Conservation (phyloP, 1,284 basidiomycete species). For the Pascua guehoae region DNA sequence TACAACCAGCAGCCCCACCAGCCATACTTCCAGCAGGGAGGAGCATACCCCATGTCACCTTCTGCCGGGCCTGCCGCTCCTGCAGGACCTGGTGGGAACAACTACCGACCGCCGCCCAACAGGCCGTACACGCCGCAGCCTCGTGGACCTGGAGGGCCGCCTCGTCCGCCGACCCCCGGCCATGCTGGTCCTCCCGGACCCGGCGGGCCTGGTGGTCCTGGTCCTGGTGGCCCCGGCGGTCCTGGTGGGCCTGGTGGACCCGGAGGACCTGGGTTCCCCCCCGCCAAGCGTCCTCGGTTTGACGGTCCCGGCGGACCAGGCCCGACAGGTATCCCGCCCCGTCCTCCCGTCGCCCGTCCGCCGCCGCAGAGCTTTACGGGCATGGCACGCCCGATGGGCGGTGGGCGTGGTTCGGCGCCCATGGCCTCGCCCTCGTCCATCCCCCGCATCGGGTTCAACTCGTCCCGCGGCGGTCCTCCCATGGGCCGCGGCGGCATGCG, state of each 20-base stretch:
- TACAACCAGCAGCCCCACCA: conserved; percentile 21
- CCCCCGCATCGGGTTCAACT: conserved; percentile 22
- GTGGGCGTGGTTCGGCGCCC: conserved; percentile 15
- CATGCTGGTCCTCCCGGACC: not conserved
- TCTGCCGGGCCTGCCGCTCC: too few relatives aligned
- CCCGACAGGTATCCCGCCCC: conserved; percentile 13
- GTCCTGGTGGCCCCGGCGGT: conserved; percentile 6
- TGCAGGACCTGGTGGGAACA: too few relatives aligned
- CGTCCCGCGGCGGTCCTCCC: conserved; percentile 50
- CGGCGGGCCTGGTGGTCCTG: not conserved
- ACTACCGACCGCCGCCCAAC: conserved; percentile 8
- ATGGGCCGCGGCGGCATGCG: conserved; percentile 39
- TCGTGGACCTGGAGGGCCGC: not conserved
- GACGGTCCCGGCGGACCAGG: conserved; percentile 58
- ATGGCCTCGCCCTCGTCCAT: conserved; percentile 4
- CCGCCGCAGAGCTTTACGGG: conserved; percentile 9
- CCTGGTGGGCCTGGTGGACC: conserved; percentile 12
- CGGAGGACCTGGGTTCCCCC: conserved; percentile 36
- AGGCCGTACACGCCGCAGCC: conserved; percentile 33
- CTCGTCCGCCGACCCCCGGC: conserved; percentile 7
- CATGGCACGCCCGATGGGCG: conserved; percentile 21
- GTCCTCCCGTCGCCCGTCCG: conserved; percentile 20
- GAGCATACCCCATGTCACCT: too few relatives aligned
- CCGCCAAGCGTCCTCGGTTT: conserved; percentile 71
- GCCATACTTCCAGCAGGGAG: conserved; percentile 17